phyloP scores from a whole-genome alignment of 2,329 filamentous ascomycete species.

The Onygena corvina region DNA sequence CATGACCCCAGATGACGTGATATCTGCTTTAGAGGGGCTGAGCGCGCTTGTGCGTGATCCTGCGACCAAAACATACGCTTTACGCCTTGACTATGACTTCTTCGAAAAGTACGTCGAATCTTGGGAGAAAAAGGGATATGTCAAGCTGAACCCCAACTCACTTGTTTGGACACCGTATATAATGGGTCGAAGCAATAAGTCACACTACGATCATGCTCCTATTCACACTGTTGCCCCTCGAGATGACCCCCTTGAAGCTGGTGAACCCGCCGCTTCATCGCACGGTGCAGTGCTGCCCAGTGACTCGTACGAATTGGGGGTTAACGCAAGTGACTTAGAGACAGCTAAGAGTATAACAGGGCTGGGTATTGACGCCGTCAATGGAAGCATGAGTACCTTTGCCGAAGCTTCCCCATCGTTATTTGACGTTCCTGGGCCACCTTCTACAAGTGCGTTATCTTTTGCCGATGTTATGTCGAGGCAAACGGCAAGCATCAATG shows the following conservation, averaged over 20 bases:
- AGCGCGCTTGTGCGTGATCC: conserved; percentile 84
- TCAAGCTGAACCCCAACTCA: conserved; percentile 65
- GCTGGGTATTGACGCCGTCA: conserved; percentile 4
- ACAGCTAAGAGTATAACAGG: conserved; percentile 6
- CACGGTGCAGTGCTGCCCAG: conserved; percentile 9
- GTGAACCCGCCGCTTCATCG: conserved; percentile 17
- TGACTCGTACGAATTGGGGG: conserved; percentile 15
- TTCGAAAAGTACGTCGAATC: conserved; percentile 79
- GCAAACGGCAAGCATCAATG: conserved; percentile 22
- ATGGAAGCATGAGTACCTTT: conserved; percentile 2
- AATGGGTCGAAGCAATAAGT: conserved; percentile 76
- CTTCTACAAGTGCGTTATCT: conserved; percentile 25
- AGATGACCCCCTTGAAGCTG: conserved; percentile 51
- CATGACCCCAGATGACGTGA: conserved; percentile 91
- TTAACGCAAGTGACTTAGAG: conserved; percentile 6
- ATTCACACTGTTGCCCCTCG: conserved; percentile 79
- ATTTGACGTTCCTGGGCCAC: conserved; percentile 14
- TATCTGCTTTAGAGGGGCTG: conserved; percentile 81
- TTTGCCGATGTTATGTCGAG: conserved; percentile 13
- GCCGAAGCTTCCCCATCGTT: conserved; percentile 6
- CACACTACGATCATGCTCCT: conserved; percentile 71
- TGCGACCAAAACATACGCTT: conserved; percentile 73
- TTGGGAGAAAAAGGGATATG: conserved; percentile 80
- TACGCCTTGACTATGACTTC: conserved; percentile 74
- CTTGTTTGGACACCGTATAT: conserved; percentile 95